Evolutionary conservation across 352 stramenopile genomes (phyloP).

Genomic region (Phytophthora boehmeriae): DNA sequence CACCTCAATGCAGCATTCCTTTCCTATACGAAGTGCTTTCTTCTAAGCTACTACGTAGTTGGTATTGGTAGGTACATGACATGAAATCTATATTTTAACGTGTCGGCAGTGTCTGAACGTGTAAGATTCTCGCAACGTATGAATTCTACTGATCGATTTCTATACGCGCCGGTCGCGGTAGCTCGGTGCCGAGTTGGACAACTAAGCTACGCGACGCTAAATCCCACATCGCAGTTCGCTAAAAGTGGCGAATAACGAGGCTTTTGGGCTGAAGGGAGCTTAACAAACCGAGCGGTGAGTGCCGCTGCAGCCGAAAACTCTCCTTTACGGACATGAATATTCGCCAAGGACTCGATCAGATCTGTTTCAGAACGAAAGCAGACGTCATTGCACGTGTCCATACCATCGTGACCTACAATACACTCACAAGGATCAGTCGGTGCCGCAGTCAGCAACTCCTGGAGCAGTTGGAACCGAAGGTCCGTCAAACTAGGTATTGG

Average conservation of each 20-base stretch:
- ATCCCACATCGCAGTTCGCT: constrained; percentile 30
- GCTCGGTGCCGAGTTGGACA: no score
- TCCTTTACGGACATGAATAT: constrained; percentile 49
- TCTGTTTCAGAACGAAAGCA: constrained; percentile 19
- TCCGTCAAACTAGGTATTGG: constrained; percentile 37
- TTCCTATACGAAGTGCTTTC: no score
- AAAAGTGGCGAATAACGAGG: constrained; percentile 40
- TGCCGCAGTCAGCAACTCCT: constrained; percentile 37
- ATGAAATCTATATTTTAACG: no score
- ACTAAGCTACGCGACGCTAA: neutral
- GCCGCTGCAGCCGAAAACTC: constrained; percentile 37
- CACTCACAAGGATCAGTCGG: constrained; percentile 44
- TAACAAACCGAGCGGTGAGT: constrained; percentile 38
- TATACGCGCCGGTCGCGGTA: no score
- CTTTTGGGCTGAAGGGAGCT: constrained; percentile 34
- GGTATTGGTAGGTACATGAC: no score
- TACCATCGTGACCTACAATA: neutral
- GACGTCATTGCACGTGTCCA: neutral
- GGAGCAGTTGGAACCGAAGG: constrained; percentile 45
- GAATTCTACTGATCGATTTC: no score
- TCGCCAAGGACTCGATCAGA: constrained; percentile 50
- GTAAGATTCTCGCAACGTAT: no score
- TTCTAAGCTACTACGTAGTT: no score
- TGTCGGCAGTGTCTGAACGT: no score
- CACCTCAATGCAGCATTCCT: no score